These are phyloP conservation scores for Magnolia kwangsiensis DNA, from an alignment of 164 flowering plant species.

Conservation along the genomic window DNA sequence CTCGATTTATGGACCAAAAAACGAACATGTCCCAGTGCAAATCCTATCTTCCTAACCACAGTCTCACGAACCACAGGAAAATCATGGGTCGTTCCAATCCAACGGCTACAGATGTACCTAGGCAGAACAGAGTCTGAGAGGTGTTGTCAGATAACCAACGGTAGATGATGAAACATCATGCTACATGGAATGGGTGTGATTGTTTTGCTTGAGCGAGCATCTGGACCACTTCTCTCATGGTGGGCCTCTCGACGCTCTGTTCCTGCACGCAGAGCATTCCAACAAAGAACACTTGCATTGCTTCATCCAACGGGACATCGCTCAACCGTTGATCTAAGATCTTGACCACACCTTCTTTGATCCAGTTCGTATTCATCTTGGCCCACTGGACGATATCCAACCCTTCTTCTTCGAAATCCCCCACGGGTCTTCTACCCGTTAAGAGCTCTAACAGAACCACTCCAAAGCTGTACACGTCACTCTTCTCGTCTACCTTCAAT, in stretches of 20 bases:
- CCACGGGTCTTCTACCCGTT: constrained; percentile 67
- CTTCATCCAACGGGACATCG: constrained; percentile 43
- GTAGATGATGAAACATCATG: neutral
- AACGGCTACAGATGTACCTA: no score
- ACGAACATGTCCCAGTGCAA: no score
- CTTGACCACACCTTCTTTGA: constrained; percentile 51
- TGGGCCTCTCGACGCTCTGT: constrained; percentile 61
- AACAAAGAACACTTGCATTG: constrained; percentile 60
- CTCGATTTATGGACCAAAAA: no score
- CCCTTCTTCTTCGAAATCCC: constrained; percentile 67
- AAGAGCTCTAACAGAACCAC: constrained; percentile 72
- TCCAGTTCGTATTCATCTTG: constrained; percentile 38
- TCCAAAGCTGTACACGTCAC: constrained; percentile 81
- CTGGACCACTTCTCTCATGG: constrained; percentile 79
- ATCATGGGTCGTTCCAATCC: no score
- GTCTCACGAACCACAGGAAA: no score
- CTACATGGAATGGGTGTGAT: constrained; percentile 11
- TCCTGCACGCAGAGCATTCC: constrained; percentile 68
- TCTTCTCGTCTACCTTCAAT: constrained; percentile 74
- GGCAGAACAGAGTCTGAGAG: no score
- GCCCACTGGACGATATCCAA: constrained; percentile 75
- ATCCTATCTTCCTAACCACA: no score
- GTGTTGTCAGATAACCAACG: no score
- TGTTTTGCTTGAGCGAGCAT: constrained; percentile 61
- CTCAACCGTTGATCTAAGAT: constrained; percentile 44